Conservation (phyloP, 2,329 filamentous ascomycete species). For the Trichophyton rubrum region DNA sequence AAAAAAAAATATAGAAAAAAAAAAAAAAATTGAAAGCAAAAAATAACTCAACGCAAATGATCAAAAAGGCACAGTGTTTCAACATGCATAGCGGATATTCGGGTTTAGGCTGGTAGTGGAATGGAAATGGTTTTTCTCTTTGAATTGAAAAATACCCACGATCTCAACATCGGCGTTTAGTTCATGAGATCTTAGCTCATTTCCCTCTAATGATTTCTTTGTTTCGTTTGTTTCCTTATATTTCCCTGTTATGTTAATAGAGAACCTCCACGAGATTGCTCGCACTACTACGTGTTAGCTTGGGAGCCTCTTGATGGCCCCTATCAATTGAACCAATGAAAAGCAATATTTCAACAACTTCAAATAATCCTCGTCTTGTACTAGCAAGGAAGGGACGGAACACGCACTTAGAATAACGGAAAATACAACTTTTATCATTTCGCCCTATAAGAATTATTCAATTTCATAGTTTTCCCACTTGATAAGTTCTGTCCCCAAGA, state of each 20-base stretch:
- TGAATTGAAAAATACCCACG: slow-evolving; percentile 28
- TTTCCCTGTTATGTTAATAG: neutral
- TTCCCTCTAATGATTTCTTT: slow-evolving; percentile 3
- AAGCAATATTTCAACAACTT: slow-evolving; percentile 1
- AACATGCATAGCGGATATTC: slow-evolving; percentile 14
- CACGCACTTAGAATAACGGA: neutral
- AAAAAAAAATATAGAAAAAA: neutral
- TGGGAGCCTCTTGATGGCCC: neutral
- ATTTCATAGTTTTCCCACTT: neutral
- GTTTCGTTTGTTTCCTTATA: slow-evolving; percentile 1
- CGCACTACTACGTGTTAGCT: neutral
- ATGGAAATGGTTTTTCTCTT: slow-evolving; percentile 16
- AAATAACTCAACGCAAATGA: neutral
- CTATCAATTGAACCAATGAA: neutral
- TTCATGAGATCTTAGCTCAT: slow-evolving; percentile 14
- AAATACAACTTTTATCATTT: too few species aligned
- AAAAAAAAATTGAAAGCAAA: neutral
- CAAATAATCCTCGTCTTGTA: neutral
- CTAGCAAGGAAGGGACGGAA: neutral
- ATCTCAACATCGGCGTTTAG: slow-evolving; percentile 41
- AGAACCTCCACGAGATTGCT: neutral
- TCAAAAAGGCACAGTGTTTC: slow-evolving; percentile 12
- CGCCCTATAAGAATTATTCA: neutral
- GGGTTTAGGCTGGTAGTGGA: slow-evolving; percentile 10
- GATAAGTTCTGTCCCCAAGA: neutral